Evolutionary conservation across 495 filamentous ascomycete species (phyloP), one percentile per base, ranked within the genome.

Genomic region (Echria macrotheca): DNA sequence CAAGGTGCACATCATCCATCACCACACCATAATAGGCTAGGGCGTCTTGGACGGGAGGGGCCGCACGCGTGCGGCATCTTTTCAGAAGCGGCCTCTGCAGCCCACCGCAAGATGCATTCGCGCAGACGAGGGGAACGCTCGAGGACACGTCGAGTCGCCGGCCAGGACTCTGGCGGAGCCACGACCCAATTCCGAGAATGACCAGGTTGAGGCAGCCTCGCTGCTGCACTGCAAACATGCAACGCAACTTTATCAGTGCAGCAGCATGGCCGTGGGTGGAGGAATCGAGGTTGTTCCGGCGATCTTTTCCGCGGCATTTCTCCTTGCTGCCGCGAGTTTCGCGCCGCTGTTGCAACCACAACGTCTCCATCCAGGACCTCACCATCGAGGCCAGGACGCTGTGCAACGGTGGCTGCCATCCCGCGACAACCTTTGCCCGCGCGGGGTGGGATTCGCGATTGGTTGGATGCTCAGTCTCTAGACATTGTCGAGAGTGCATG

Each of bases 51-150:
- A 37, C 53, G 53, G 53, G 53, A 56, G 37, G 53, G 53, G 48
- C 53, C 53, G 53, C 33, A 19, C 28, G 38, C 28, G 53, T 47
- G 37, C 53, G 48, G 44, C 53, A 56, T 52, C 35, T 50, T 11
- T 44, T 11, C 22, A 18, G 4, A n/a, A n/a, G n/a, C 12, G 4
- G 11, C 44, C 26, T 44, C 50, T 56, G 48, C 53, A 56, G 42
- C 41, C 40, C 44, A 49, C 53, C 43, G 32, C 24, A n/a, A n/a
- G n/a, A 38, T 56, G 53, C 38, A 52, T 39, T 51, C 40, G 31
- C 5, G 4, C 12, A 19, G 37, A 4, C 5, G 37, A 40, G 18
- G 37, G 22, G 18, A 24, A 41, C 22, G 19, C 33, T 17, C 14
- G 7, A 37, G 33, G 33, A 37, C 33, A 37, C 8, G 33, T 18